These are phyloP conservation scores for Wilcoxina mikolae DNA, from an alignment of 495 filamentous ascomycete genomes.

Conservation along the genomic window DNA sequence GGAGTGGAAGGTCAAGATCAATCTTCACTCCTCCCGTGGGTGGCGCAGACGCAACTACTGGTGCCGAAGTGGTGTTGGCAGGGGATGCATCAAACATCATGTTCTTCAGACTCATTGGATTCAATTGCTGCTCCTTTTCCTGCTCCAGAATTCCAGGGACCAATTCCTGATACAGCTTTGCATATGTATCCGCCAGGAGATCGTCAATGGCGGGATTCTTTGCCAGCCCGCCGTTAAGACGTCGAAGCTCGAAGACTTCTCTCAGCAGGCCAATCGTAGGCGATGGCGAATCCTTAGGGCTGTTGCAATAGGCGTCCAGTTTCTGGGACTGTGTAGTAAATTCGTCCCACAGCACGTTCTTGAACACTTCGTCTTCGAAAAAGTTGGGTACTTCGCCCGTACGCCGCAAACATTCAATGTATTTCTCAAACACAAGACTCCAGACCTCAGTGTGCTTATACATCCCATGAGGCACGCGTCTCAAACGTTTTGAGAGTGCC, in stretches of 20 bases:
- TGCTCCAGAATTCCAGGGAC: conserved; percentile 20
- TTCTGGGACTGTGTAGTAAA: conserved; percentile 47
- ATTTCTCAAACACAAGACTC: conserved; percentile 60
- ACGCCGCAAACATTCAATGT: conserved; percentile 60
- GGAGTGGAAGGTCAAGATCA: conserved; percentile 19
- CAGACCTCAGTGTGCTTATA: conserved; percentile 74
- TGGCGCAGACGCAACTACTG: background rate
- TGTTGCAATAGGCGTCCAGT: conserved; percentile 35
- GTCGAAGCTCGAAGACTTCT: conserved; percentile 80
- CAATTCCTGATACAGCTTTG: conserved; percentile 51
- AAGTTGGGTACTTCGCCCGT: conserved; percentile 48
- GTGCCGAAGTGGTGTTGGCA: background rate
- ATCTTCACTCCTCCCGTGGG: background rate
- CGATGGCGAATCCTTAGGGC: conserved; percentile 28
- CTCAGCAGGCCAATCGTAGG: conserved; percentile 53
- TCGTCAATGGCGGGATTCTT: conserved; percentile 77
- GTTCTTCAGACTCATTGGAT: conserved; percentile 27
- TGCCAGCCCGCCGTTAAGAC: conserved; percentile 70
- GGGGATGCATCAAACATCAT: conserved; percentile 21
- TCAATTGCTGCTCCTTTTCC: conserved; percentile 16
- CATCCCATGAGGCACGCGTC: conserved; percentile 70
- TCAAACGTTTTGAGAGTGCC: conserved; percentile 60
- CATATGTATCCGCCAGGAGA: conserved; percentile 74
- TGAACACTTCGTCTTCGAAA: conserved; percentile 66
- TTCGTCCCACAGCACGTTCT: conserved; percentile 60